Percentiles rank a stretch among this genome's conserved stretches.
These are phyloP conservation scores for Xylaria sp. DNA, from an alignment of 2,329 filamentous ascomycete genomes.

Conservation along the genomic window DNA sequence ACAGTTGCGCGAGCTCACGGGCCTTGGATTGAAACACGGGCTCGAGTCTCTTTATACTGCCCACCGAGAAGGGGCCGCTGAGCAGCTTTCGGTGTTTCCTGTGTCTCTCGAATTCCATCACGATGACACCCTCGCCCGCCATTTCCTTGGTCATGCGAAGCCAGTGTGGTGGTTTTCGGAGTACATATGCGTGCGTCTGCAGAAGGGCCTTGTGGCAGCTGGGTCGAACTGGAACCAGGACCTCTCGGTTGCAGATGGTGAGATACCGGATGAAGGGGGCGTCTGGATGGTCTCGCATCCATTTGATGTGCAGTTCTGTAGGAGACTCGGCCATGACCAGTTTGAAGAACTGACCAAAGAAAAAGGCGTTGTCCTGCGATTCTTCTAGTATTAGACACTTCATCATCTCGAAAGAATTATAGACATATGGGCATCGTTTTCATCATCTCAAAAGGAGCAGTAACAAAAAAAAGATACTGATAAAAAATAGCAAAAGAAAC, in stretches of 20 bases:
- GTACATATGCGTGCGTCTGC: constrained; percentile 37
- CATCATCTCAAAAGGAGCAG: no score
- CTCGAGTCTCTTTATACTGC: constrained; percentile 35
- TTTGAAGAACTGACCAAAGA: constrained; percentile 39
- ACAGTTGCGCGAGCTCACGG: constrained; percentile 20
- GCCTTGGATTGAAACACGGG: constrained; percentile 36
- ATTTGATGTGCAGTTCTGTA: constrained; percentile 27
- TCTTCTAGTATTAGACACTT: background rate
- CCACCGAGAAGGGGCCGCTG: constrained; percentile 32
- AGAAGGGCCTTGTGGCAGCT: constrained; percentile 35
- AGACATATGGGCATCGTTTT: no score
- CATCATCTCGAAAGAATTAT: background rate
- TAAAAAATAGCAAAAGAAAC: no score
- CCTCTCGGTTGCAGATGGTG: constrained; percentile 34
- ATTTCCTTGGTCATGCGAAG: constrained; percentile 34
- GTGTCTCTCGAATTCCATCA: constrained; percentile 35
- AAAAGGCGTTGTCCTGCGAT: constrained; percentile 34
- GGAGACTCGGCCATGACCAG: constrained; percentile 30
- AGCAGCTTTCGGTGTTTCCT: constrained; percentile 34
- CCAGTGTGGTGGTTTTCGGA: constrained; percentile 35
- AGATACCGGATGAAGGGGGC: constrained; percentile 37
- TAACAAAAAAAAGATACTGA: no score
- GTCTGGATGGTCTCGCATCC: constrained; percentile 32
- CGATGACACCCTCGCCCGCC: constrained; percentile 34
- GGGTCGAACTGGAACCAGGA: constrained; percentile 35